Evolutionary conservation across 2,329 filamentous ascomycete genomes (phyloP), one percentile per base, ranked within the genome.

Genomic region (Fusarium bulbicola): DNA sequence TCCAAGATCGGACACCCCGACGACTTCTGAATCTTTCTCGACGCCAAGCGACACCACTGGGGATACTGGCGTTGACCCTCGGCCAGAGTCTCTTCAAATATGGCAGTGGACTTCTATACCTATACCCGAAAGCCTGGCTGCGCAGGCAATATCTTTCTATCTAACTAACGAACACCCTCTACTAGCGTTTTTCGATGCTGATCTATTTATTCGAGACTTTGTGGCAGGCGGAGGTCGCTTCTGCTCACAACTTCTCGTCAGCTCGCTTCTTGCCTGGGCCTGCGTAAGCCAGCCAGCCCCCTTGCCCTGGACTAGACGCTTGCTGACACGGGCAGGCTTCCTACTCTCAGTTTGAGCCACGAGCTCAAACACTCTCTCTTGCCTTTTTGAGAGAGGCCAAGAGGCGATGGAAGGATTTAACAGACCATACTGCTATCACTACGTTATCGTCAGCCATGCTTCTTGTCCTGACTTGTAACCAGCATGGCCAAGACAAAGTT

Each of bases 71-170:
- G 4, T 56, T 2, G 67, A 70, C 13, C 40, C 56, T 11, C 26
- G 66, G 12, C 2, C 70, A 0, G 66, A 70, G 0, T 30, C 45
- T 20, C 21, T 70, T 5, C 50, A 43, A 21, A 53, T 70, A 34
- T 54, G 66, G 54, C 49, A 69, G n/a, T 70, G 68, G 68, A 70
- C 66, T 9, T 61, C 66, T 0, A 13, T 70, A 13, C 39, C 54
- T 7, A 46, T 66, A 1, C 40, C 34, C 1, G 56, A 70, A 20
- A 28, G 21, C 5, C 16, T 70, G 3, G 68, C 61, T 8, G 47
- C 57, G 7, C 54, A 70, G 7, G 62, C 36, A 0, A 43, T 70
- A n/a, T 70, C 66, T 2, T 70, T 70, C 26, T 70, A 70, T 26
- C 49, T 70, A 0, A 6, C 8, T 0, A 70, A 70, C 6, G 66